phyloP scores from a whole-genome alignment of 2,329 filamentous ascomycete species.

The Exophiala aquamarina region DNA sequence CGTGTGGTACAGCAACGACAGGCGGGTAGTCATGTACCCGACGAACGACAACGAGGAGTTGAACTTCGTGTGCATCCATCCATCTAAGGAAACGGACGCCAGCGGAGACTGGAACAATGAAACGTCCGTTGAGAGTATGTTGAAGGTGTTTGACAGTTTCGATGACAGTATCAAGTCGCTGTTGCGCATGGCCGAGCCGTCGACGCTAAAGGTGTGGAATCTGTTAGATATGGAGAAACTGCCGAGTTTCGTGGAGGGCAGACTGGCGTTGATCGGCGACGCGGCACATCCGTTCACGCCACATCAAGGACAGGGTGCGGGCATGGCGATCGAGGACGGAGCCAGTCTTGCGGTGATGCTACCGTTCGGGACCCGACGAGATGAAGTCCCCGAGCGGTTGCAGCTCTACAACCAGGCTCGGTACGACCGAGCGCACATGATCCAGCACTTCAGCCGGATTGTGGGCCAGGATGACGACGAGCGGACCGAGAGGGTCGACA shows the following conservation, averaged over 20 bases:
- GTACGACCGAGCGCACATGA: conserved; percentile 55
- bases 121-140: conserved; percentile 28
- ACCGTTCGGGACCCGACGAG: not conserved
- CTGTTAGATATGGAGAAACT: conserved; percentile 62
- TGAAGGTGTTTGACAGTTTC: conserved; percentile 25
- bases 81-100: conserved; percentile 30
- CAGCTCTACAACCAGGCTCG: conserved; percentile 60
- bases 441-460: conserved; percentile 59
- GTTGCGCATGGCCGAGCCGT: conserved; percentile 36
- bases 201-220: conserved; percentile 56
- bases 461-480: conserved; percentile 39
- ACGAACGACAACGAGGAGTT: conserved; percentile 19
- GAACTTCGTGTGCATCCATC: conserved; percentile 18
- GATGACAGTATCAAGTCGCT: not conserved
- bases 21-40: conserved; percentile 29
- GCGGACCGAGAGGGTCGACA: not conserved
- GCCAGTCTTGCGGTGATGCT: conserved; percentile 28
- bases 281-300: conserved; percentile 68
- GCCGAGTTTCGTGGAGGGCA: conserved; percentile 53
- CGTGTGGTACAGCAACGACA: conserved; percentile 41
- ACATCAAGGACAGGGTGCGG: conserved; percentile 46
- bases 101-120: conserved; percentile 28
- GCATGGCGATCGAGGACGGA: conserved; percentile 35
- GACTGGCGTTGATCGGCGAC: conserved; percentile 63
- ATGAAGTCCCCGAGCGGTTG: conserved; percentile 56